Percentiles rank a stretch among this genome's conserved stretches.
phyloP scores from a whole-genome alignment of 345 rosid genomes.

The Moringa oleifera region DNA sequence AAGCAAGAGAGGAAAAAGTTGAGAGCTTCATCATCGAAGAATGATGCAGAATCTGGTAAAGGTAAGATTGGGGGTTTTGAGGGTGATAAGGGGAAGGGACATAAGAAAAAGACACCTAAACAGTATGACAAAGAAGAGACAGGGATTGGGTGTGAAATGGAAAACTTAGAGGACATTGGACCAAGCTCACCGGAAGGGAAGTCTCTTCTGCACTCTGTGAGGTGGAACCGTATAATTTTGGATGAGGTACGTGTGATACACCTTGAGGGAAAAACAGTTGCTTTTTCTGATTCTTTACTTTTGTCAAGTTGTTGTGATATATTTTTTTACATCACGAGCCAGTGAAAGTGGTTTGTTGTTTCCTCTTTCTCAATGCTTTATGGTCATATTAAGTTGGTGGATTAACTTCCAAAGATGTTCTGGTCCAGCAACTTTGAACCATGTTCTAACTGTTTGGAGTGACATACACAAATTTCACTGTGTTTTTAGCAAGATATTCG shows the following conservation, averaged over 20 bases:
- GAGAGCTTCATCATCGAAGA: conserved; percentile 18
- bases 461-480: not conserved
- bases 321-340: not conserved
- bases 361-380: not conserved
- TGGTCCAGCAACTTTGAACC: not conserved
- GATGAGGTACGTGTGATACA: conserved; percentile 63
- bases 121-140: conserved; percentile 16
- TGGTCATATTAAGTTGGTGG: not conserved
- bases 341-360: too few species aligned
- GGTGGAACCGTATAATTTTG: conserved; percentile 82
- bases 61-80: conserved; percentile 17
- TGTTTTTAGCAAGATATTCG: not conserved
- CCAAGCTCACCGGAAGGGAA: conserved; percentile 27
- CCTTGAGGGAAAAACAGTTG: not conserved
- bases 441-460: not conserved
- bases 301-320: too few species aligned
- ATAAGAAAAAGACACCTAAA: conserved; percentile 23
- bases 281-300: not conserved
- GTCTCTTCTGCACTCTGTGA: conserved; percentile 71
- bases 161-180: conserved; percentile 10
- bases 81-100: conserved; percentile 20
- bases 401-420: not conserved
- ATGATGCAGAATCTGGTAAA: conserved; percentile 15
- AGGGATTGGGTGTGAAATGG: conserved; percentile 6
- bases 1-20: conserved; percentile 71